Evolutionary conservation across 2,329 filamentous ascomycete species (phyloP).

Genomic region (Epichloe aotearoae): DNA sequence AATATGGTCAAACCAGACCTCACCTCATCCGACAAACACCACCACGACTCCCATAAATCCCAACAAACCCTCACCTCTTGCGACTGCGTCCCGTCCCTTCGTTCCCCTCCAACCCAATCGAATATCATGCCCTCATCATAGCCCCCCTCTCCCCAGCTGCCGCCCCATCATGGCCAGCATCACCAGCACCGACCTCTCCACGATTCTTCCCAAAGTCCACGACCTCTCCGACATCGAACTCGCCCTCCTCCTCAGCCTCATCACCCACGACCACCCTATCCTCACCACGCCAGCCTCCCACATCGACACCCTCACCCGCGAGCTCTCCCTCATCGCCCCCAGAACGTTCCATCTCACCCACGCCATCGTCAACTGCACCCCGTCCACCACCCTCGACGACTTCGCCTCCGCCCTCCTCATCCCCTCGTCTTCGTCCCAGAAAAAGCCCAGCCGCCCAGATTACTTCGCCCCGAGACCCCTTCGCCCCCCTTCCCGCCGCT

Average conservation of each 20-base stretch:
- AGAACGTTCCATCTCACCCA: constrained; percentile 61
- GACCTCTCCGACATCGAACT: constrained; percentile 78
- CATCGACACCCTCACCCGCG: constrained; percentile 56
- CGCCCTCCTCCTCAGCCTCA: constrained; percentile 67
- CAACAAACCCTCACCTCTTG: too few relatives aligned
- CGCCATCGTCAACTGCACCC: constrained; percentile 58
- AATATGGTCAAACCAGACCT: too few relatives aligned
- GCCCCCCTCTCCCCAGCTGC: not conserved
- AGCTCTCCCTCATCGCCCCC: constrained; percentile 58
- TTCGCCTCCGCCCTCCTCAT: constrained; percentile 60
- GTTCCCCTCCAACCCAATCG: not conserved
- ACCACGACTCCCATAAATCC: too few relatives aligned
- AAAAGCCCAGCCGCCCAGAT: constrained; percentile 13
- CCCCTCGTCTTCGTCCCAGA: constrained; percentile 11
- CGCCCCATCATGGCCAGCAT: not conserved
- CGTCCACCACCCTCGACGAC: constrained; percentile 64
- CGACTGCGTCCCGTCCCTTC: too few relatives aligned
- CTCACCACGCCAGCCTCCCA: constrained; percentile 55
- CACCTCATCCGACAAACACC: too few relatives aligned
- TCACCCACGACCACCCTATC: constrained; percentile 76
- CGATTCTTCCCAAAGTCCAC: constrained; percentile 54
- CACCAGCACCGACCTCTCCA: not conserved
- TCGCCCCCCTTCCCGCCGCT: constrained; percentile 11
- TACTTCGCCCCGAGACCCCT: constrained; percentile 16
- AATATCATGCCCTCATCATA: not conserved